Base-by-base conservation (phyloP, 2,329 filamentous ascomycete genomes). In the Trichophyton schoenleinii region DNA sequence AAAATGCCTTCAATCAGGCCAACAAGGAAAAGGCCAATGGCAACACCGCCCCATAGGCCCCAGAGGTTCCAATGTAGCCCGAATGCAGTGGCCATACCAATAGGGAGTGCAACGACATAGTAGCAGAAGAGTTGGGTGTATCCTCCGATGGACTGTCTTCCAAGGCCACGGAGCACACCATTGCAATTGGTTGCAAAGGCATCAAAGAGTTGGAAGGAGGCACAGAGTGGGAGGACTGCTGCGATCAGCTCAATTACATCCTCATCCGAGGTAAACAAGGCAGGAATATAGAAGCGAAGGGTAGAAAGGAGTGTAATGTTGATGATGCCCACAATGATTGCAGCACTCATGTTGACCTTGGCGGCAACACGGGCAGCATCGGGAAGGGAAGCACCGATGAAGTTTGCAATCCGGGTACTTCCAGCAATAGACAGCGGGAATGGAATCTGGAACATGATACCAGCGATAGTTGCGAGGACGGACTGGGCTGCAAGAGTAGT, bases 201-300 rank as follows among this genome's bases (percentile, higher is more conserved):
- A 72, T 99, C 92, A 68, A 95, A 91, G 25, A 96, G 81, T 72
- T 97, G 91, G 80, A 96, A 95, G 1, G 89, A 81, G 0, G 91
- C 91, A 63, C 89, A 89, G 2, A 96, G 76, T 0, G 91, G 91
- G 41, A 96, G 80, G 2, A 90, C 83, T 2, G 75, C 73, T 0
- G 88, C 82, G 20, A 89, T 87, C 38, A 90, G 77, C 20, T 75
- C 77, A 63, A 89, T 82, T 59, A 92, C 88, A 53, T 86, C 84
- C 4, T 78, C 70, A 66, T 92, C 88, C 5, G 82, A 78, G n/a
- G 88, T 91, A 72, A 92, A 91, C 5, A 96, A 82, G 46, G 82
- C 77, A 0, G 91, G 89, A 28, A 97, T 87, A 66, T 86, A 80
- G 66, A 85, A 83, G 15, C 90, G 83, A 20, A 96, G 78, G 4